Evolutionary conservation across 225 moss, liverwort and hornwort species (phyloP), one percentile per base, ranked within the genome.

Genomic region (Takakia lepidozioides): DNA sequence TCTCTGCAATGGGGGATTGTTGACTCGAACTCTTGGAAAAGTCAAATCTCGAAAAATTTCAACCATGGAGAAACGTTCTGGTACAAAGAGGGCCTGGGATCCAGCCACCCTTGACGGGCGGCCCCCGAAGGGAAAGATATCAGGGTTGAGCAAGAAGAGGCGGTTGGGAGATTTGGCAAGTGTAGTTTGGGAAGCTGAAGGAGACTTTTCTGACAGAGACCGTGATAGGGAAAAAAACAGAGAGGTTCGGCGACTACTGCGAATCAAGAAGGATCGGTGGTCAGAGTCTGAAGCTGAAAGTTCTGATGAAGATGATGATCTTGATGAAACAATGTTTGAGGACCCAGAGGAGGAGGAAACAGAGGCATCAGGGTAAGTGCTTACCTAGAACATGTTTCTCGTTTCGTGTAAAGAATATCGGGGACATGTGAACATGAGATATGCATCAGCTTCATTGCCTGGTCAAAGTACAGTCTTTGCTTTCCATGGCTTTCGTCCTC

Each of bases 261-360:
- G 65, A 57, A 48, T 77, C 62, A 83, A 76, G 72, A 85, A 75
- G 60, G 82, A 67, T 49, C 66, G 65, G 17, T 80, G 78, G 59
- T 87, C 86, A 60, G 87, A 81, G 58, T 89, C 79, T 43, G 86
- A 84, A 64, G 80, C 79, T 59, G 95, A 78, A 51, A 83, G 83
- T 43, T 87, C 87, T 20, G 87, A 87, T 17, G 95, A 91, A 49
- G 90, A 90, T 52, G 78, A 72, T 28, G 95, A 72, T 41, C 62
- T 74, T 32, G 79, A 82, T 57, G 81, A 98, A 48, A 67, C 70
- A 18, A 35, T 70, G 17, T 80, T 82, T 50, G 70, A 76, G 53
- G 91, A 86, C 62, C 87, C 82, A 56, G 95, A 87, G 62, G 95
- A 90, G 76, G 93, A 93, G 41, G 86, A 91, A 36, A 83, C 84